Evolutionary conservation across 306 rosid species (phyloP), one percentile per base, ranked within the genome.

Genomic region (Casuarina equisetifolia): DNA sequence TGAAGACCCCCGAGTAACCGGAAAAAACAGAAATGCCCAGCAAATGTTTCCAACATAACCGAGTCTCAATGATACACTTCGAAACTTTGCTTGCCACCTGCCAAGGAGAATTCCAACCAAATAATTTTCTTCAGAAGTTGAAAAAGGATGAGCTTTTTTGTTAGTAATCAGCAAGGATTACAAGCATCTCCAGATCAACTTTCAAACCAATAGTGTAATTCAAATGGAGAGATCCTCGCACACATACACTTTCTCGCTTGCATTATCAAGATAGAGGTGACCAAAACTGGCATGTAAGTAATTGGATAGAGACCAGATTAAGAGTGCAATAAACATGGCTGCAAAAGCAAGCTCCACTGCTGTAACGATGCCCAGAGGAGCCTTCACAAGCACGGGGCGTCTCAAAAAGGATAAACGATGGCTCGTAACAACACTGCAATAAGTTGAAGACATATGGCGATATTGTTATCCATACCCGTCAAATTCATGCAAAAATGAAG

Each of bases 21-120:
- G 97, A 73, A 91, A 91, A 83, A 92, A 92, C n/a, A 92, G 83
- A 79, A 92, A 90, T 43, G 97, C 93, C 91, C 88, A 87, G 55
- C 96, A 89, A 79, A 75, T 86, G 76, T 89, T 87, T 77, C 97
- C 96, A 44, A 86, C 82, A 72, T 88, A 90, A 0, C 93, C 96
- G 43, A 89, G 69, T 82, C 93, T 84, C 83, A 86, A 15, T 1
- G 97, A 84, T 19, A 92, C 93, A 64, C 91, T 92, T 40, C 90
- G 71, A 42, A 92, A 86, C 83, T 87, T 92, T 15, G 88, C 85
- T 87, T 90, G 53, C 97, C 93, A 87, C 76, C 96, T 90, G 80
- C 58, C 57, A 68, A 42, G 0, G n/a, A 3, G 64, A 70, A 40
- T 40, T 51, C n/a, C 20, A 51, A 17, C 3, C 15, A 11, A 35